Conservation (phyloP, 2,329 filamentous ascomycete genomes). For the Ceratocystis smalleyi region DNA sequence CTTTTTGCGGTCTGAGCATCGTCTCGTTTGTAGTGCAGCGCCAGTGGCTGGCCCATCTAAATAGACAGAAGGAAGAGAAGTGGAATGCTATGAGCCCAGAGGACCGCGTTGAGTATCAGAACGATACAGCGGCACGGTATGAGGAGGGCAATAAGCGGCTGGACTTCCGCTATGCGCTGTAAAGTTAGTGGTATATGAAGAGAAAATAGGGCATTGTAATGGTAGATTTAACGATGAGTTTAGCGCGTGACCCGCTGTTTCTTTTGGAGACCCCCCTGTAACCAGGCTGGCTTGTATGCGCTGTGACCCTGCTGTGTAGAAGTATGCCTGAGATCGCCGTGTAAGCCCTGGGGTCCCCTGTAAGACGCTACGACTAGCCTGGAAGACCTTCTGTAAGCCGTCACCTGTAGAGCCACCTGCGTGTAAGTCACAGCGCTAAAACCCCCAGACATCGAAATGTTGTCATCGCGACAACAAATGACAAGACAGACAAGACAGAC, state of each 20-base stretch:
- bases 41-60: conserved; percentile 28
- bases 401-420: not conserved
- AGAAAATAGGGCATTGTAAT: not conserved
- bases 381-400: not conserved
- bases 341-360: too few relatives aligned
- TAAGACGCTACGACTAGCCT: too few relatives aligned
- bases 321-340: too few relatives aligned
- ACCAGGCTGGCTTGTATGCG: too few relatives aligned
- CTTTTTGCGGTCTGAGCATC: conserved; percentile 20
- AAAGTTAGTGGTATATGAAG: not conserved
- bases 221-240: not conserved
- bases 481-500: conserved; percentile 2
- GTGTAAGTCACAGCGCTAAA: not conserved
- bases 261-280: too few relatives aligned
- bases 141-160: conserved; percentile 19
- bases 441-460: conserved; percentile 1
- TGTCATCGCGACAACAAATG: conserved; percentile 7
- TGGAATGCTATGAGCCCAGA: conserved; percentile 16
- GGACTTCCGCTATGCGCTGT: conserved; percentile 19
- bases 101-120: conserved; percentile 14
- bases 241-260: too few relatives aligned
- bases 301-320: too few relatives aligned
- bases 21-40: conserved; percentile 28
- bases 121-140: conserved; percentile 16
- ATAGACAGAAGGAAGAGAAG: conserved; percentile 19